Evolutionary conservation across 202 grass and related monocot species (phyloP).

Genomic region (Schoenoplectus tabernaemontani): DNA sequence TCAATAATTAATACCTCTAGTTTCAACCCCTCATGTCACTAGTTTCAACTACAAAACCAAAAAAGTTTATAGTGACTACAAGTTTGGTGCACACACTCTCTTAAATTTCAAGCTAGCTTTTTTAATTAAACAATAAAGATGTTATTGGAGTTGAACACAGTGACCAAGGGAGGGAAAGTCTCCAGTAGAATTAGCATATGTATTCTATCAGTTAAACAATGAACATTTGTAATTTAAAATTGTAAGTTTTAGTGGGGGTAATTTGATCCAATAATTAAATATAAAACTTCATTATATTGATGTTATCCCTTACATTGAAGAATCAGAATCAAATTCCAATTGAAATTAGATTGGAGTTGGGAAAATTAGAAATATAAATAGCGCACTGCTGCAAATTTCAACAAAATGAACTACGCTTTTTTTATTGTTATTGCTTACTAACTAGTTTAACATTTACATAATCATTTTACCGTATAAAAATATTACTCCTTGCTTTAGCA

Average conservation of each 20-base stretch:
- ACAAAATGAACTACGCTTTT: neutral
- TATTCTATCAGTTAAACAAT: neutral
- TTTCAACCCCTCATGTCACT: no score
- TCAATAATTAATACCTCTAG: no score
- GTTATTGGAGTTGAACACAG: neutral
- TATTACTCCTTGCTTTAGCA: neutral
- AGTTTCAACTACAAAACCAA: no score
- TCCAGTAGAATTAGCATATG: neutral
- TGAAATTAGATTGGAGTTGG: neutral
- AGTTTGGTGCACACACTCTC: neutral
- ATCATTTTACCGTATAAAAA: neutral
- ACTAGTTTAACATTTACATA: neutral
- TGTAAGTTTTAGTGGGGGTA: neutral
- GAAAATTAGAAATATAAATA: neutral
- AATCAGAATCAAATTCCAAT: neutral
- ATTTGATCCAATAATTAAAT: neutral
- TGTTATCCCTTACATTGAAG: neutral
- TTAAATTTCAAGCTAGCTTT: neutral
- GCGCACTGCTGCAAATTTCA: neutral
- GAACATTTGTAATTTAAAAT: neutral
- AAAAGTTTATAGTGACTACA: neutral
- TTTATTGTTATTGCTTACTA: neutral
- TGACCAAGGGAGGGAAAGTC: neutral
- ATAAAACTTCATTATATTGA: neutral
- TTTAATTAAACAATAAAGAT: neutral